Conservation (phyloP, 441 rosid genomes). For the Rhodomyrtus psidioides region DNA sequence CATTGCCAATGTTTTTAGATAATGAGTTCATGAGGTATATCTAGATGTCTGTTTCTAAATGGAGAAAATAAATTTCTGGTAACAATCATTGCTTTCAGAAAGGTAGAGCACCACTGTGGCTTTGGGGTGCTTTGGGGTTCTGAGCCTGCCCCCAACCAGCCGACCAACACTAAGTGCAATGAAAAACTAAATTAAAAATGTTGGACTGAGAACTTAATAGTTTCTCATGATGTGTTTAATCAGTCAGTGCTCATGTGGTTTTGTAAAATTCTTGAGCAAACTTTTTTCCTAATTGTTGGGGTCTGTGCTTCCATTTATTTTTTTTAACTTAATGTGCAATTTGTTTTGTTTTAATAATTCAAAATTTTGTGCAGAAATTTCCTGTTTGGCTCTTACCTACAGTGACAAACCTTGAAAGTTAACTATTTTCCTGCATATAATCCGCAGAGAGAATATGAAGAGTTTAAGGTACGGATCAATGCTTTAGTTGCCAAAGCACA, state of each 20-base stretch:
- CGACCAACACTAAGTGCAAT: neutral
- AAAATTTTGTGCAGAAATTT: neutral
- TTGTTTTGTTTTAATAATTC: neutral
- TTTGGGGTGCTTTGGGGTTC: too few relatives aligned
- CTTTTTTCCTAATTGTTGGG: neutral
- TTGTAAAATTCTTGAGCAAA: neutral
- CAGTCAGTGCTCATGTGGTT: neutral
- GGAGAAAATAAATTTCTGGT: neutral
- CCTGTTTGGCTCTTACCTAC: neutral
- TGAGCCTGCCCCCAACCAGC: neutral
- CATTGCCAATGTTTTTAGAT: neutral
- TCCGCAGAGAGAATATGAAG: neutral
- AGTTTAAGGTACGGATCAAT: neutral
- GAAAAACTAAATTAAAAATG: neutral
- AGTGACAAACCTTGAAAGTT: neutral
- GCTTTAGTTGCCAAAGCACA: neutral
- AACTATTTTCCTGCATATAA: neutral
- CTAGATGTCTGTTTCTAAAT: neutral
- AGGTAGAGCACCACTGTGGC: neutral
- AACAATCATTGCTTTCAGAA: neutral
- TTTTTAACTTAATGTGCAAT: neutral
- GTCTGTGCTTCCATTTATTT: neutral
- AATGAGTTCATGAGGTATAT: neutral
- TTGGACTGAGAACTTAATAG: neutral
- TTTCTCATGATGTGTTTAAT: neutral